Evolutionary conservation across 2,329 filamentous ascomycete species (phyloP).

Genomic region (Aspergillus oerlinghausenensis): DNA sequence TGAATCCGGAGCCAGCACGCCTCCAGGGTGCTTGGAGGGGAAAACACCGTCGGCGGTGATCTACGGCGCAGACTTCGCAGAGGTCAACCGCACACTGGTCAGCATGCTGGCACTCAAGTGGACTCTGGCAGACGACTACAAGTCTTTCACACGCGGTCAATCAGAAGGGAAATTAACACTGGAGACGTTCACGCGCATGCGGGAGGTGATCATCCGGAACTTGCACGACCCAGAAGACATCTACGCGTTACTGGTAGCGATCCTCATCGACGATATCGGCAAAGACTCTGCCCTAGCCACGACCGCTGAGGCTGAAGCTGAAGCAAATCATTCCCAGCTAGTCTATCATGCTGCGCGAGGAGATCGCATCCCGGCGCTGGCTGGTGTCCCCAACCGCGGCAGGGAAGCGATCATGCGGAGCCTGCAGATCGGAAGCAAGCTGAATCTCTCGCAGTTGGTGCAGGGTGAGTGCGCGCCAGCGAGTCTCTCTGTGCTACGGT

Average conservation of each 20-base stretch:
- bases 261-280: conserved; percentile 37
- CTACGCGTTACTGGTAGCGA: conserved; percentile 29
- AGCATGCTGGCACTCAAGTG: conserved; percentile 35
- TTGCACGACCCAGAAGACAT: conserved; percentile 18
- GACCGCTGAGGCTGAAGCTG: conserved; percentile 10
- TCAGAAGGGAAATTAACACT: conserved; percentile 15
- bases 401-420: conserved; percentile 28
- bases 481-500: conserved; percentile 24
- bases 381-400: conserved; percentile 15
- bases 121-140: conserved; percentile 33
- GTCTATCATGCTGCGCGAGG: conserved; percentile 25
- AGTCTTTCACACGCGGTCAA: conserved; percentile 27
- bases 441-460: conserved; percentile 38
- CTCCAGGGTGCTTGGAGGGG: background rate
- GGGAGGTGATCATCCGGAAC: conserved; percentile 16
- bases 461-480: conserved; percentile 35
- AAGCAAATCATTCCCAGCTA: conserved; percentile 29
- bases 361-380: conserved; percentile 26
- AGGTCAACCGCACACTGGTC: conserved; percentile 39
- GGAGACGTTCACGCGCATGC: conserved; percentile 28
- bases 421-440: conserved; percentile 31
- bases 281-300: conserved; percentile 32
- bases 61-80: conserved; percentile 24
- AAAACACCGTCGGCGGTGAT: conserved; percentile 6
- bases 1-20: background rate